Base-by-base conservation (phyloP, 768 basidiomycete species). In the Macrolepiota dolichaula region DNA sequence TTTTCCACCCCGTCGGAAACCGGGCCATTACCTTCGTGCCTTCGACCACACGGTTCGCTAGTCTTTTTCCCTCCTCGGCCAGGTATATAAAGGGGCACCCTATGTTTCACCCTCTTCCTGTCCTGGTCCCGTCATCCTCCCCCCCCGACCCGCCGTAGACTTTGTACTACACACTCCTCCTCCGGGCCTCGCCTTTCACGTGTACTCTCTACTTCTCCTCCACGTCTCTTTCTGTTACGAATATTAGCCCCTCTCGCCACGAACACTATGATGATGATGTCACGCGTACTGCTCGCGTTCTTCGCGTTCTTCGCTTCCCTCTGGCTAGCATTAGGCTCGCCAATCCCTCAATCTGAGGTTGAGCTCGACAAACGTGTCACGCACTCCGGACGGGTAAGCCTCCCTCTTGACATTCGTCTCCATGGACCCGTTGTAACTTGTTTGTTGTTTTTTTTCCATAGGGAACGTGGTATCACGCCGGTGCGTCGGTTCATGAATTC, bases 381-480 rank as follows among this genome's bases (percentile, higher is more conserved):
- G 0, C 85, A 80, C 66, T 68, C 65, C 6, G 90, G 90, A 44
- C 74, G 77, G 64, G 90, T 90, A 70, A 63, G 84, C 63, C 58
- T 57, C 25, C 63, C 58, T 57, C 25, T 24, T 40, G 12, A 46
- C n/a, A n/a, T 40, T 56, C 42, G 57, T 15, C 46, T 40, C 44
- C 44, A 36, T 58, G 49, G 51, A 51, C 50, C 15, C 2, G 27
- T 50, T 12, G 24, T 57, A 19, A 46, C 51, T 53, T 17, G 38
- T 54, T 64, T 63, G 66, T 58, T 46, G 46, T 58, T 55, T 47
- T 52, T 61, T n/a, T 66, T 46, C 44, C 36, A 51, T 32, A 90
- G 89, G 88, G 83, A 42, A 91, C 89, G 36, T 91, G 81, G 82
- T 91, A 82, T 69, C 63, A 85, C 62, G 80, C 79, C 57, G 84